Conservation (phyloP, 306 rosid genomes). For the Sicyos edulis region DNA sequence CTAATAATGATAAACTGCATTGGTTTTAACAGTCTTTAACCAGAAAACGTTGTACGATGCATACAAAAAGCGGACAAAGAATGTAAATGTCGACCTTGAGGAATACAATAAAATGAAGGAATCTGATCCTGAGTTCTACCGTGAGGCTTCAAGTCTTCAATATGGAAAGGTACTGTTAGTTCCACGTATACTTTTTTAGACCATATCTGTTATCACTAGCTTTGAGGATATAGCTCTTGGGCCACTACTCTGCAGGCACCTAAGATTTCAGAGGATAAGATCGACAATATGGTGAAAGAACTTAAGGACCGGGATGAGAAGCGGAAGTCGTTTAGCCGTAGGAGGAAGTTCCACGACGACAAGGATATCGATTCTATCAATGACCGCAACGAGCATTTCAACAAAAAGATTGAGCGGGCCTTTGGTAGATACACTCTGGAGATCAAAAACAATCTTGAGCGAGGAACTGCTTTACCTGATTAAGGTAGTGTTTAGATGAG, state of each 20-base stretch:
- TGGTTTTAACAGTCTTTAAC: slow-evolving; percentile 63
- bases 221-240: slow-evolving; percentile 20
- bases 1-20: background rate
- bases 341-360: slow-evolving; percentile 85
- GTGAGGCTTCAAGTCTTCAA: slow-evolving; percentile 95
- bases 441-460: slow-evolving; percentile 96
- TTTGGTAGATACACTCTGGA: slow-evolving; percentile 94
- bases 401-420: slow-evolving; percentile 97
- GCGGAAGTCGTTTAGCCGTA: slow-evolving; percentile 72
- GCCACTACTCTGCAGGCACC: slow-evolving; percentile 49
- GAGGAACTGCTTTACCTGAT: slow-evolving; percentile 96
- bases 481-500: slow-evolving; percentile 30
- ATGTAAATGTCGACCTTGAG: slow-evolving; percentile 59
- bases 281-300: slow-evolving; percentile 92
- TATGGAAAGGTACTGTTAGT: slow-evolving; percentile 72
- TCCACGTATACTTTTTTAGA: slow-evolving; percentile 6
- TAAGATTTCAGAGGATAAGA: slow-evolving; percentile 71
- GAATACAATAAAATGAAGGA: slow-evolving; percentile 90
- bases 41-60: slow-evolving; percentile 86
- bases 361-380: slow-evolving; percentile 96
- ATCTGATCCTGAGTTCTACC: slow-evolving; percentile 96
- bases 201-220: slow-evolving; percentile 5
- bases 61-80: slow-evolving; percentile 78
- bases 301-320: slow-evolving; percentile 77
- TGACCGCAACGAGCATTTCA: slow-evolving; percentile 95